A percentile compares a stretch with the other conserved stretches of the same genome.
These are phyloP conservation scores for Clavispora carvajalis DNA, from an alignment of 805 yeast genomes.

Conservation along the genomic window DNA sequence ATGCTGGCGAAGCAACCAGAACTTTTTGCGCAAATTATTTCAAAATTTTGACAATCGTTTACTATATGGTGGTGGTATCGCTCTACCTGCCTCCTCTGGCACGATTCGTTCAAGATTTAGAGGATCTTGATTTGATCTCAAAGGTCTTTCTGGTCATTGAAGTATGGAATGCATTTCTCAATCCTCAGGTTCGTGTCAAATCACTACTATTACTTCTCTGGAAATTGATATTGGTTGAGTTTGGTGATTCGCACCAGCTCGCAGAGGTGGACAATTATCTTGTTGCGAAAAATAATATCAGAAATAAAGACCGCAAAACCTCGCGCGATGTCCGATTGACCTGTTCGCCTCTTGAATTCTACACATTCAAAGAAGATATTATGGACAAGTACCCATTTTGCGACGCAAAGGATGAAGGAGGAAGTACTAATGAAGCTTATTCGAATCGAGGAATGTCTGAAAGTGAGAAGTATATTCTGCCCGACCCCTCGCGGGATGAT, in stretches of 20 bases:
- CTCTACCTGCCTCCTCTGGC: constrained; percentile 6
- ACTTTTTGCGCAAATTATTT: constrained; percentile 17
- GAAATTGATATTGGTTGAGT: constrained; percentile 50
- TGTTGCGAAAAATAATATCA: constrained; percentile 34
- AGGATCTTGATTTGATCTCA: constrained; percentile 35
- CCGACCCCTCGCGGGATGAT: neutral
- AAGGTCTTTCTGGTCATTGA: constrained; percentile 49
- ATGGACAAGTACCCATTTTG: constrained; percentile 66
- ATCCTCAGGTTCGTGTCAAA: constrained; percentile 43
- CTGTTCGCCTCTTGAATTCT: constrained; percentile 83
- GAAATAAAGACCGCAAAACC: constrained; percentile 18
- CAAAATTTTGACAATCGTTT: constrained; percentile 29
- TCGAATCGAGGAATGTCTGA: no score
- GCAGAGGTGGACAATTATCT: constrained; percentile 43
- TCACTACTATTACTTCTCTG: constrained; percentile 50
- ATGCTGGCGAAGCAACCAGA: neutral
- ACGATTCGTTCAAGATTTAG: constrained; percentile 17
- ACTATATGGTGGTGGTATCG: constrained; percentile 26
- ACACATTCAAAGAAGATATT: constrained; percentile 71
- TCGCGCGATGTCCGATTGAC: constrained; percentile 26
- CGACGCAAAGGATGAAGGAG: no score
- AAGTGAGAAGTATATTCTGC: no score
- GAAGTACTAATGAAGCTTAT: no score
- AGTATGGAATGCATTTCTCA: constrained; percentile 57
- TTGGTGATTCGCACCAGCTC: constrained; percentile 51